Evolutionary conservation across 78 protist species (phyloP).

Genomic region (Abeoforma whisleri): DNA sequence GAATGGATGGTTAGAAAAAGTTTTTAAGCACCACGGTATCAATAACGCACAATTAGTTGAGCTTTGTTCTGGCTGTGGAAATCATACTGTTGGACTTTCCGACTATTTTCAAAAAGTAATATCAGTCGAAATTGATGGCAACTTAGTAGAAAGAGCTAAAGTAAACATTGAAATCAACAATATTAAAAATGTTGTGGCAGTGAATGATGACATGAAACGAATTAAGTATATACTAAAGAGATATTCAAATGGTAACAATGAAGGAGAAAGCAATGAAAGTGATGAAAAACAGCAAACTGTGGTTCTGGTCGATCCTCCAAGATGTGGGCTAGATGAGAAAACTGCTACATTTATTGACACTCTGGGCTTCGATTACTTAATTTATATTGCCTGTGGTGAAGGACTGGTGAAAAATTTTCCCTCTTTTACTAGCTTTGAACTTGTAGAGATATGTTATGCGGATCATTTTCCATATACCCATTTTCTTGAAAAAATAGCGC

Average conservation of each 20-base stretch:
- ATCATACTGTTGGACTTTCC: not conserved
- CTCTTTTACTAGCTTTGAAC: not conserved
- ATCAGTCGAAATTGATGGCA: not conserved
- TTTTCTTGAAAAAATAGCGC: no score
- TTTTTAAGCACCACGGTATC: not conserved
- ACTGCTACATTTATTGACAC: not conserved
- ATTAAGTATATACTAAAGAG: not conserved
- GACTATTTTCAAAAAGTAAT: not conserved
- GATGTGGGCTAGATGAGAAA: not conserved
- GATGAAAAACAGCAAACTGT: not conserved
- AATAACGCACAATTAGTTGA: not conserved
- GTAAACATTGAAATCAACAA: not conserved
- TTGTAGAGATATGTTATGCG: not conserved
- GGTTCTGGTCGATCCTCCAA: not conserved
- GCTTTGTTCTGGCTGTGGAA: not conserved
- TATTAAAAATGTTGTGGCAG: not conserved
- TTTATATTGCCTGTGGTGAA: not conserved
- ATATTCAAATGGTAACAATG: no score
- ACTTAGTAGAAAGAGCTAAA: not conserved
- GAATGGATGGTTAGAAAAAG: not conserved
- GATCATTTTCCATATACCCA: not conserved
- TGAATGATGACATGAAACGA: not conserved
- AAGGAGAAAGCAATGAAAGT: not conserved
- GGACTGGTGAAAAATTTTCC: not conserved
- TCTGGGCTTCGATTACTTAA: not conserved